phyloP scores from a whole-genome alignment of 192 early-diverging fungal species.

The Entomortierella chlamydospora region DNA sequence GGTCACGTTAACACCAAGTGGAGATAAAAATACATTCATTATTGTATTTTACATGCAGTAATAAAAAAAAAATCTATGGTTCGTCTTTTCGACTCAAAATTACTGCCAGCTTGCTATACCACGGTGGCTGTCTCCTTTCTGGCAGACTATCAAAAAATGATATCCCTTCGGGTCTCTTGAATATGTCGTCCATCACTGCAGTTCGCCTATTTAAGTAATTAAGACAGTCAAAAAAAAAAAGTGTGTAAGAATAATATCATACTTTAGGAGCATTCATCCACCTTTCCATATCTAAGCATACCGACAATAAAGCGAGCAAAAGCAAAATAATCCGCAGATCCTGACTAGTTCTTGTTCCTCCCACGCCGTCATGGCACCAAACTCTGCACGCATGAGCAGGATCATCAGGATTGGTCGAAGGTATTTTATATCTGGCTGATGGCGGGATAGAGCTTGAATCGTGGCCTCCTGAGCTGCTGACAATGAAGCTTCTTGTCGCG shows the following conservation, averaged over 20 bases:
- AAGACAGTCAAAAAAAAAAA: too few relatives aligned
- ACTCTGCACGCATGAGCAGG: slow-evolving; percentile 37
- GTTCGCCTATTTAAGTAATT: neutral
- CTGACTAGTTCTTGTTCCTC: slow-evolving; percentile 30
- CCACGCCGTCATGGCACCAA: slow-evolving; percentile 7
- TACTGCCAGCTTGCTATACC: slow-evolving; percentile 22
- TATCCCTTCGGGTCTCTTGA: neutral
- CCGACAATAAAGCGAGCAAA: slow-evolving; percentile 15
- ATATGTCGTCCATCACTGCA: neutral
- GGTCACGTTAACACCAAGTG: too few relatives aligned
- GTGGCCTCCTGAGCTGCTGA: too few relatives aligned
- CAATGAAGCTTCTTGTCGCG: too few relatives aligned
- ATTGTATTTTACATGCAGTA: neutral
- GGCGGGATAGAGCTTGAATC: neutral
- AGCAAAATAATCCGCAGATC: slow-evolving; percentile 26
- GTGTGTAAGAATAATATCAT: too few relatives aligned
- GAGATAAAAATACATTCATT: neutral
- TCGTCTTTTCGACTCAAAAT: slow-evolving; percentile 15
- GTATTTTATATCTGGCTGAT: slow-evolving; percentile 9
- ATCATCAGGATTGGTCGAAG: slow-evolving; percentile 18
- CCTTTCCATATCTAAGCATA: neutral
- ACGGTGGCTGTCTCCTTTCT: slow-evolving; percentile 3
- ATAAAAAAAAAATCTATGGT: neutral
- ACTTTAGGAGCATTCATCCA: too few relatives aligned
- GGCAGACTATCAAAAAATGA: slow-evolving; percentile 27